Evolutionary conservation across 192 early-diverging fungal species (phyloP), one percentile per base, ranked within the genome.

Genomic region (Coemansia sp.): DNA sequence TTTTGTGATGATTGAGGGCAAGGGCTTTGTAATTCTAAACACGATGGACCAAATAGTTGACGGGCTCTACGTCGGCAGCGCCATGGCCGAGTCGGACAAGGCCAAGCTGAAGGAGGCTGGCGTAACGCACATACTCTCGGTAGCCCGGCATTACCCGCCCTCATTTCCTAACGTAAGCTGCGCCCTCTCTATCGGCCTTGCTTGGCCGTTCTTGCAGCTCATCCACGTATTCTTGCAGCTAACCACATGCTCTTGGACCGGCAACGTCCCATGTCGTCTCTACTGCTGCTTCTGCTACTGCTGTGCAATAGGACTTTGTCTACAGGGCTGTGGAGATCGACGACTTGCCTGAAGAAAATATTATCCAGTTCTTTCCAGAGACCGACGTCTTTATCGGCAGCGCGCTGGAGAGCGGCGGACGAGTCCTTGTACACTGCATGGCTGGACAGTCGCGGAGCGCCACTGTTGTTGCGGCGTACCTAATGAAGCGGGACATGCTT

Each of bases 401-500:
- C 12, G 80, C 83, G 2, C 41, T 90, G 15, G 68, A 66, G 0
- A 67, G 46, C 9, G 80, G 84, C 17, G 85, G 84, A 2, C 80
- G 77, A 9, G 82, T 93, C 35, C 84, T 93, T 51, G 84, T 93
- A 8, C 90, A 93, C 58, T 93, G 91, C 64, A 68, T 74, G 70
- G 84, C 92, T 5, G 91, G 91, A 17, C 86, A 89, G 39, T 92
- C 91, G 17, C 81, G 92, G 45, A 90, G 89, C 62, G 88, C 85
- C 20, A 83, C 91, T 0, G 70, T 90, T 22, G 71, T 86, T 1
- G 84, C 84, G 1, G 90, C 91, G 10, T 93, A 88, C 65, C 45
- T 92, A 53, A 92, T 93, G 91, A 81, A 84, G 59, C 71, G 59
- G 7, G 67, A 84, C 58, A 62, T 64, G 1, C 71, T 90, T 19